Conservation (phyloP, 2,329 filamentous ascomycete species). For the Fusarium sp. region DNA sequence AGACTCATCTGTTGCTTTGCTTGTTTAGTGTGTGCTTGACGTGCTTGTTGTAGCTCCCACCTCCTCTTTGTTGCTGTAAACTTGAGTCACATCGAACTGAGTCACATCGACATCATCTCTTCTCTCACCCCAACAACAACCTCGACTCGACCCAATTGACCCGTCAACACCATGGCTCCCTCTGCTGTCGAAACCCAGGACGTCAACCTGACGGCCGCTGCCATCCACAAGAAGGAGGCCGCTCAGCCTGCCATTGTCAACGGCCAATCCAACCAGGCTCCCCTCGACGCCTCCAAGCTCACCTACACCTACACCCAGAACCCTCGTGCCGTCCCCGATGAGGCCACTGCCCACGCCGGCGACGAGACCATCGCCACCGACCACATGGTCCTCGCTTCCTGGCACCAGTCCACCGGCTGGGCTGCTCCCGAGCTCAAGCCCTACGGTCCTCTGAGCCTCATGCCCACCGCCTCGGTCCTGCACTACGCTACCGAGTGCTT, state of each 20-base stretch:
- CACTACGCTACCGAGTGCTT: constrained; percentile 95
- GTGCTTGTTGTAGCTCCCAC: constrained; percentile 5
- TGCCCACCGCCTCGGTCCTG: constrained; percentile 83
- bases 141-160: not conserved
- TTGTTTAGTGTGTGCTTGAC: not conserved
- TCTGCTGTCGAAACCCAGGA: constrained; percentile 61
- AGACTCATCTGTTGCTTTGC: not conserved
- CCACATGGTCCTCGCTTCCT: constrained; percentile 85
- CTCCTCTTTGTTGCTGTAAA: not conserved
- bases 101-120: constrained; percentile 8
- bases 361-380: constrained; percentile 76
- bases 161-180: constrained; percentile 59
- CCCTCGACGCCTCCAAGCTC: constrained; percentile 72
- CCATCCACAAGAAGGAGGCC: constrained; percentile 63
- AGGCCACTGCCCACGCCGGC: constrained; percentile 60
- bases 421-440: constrained; percentile 78
- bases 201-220: constrained; percentile 63
- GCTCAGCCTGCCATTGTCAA: constrained; percentile 50
- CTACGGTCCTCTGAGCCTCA: constrained; percentile 81
- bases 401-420: constrained; percentile 78
- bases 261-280: constrained; percentile 64
- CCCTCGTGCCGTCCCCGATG: constrained; percentile 65
- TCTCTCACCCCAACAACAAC: not conserved
- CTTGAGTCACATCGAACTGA: constrained; percentile 15
- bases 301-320: constrained; percentile 64